Base-by-base conservation (phyloP, 371 early-diverging fungal genomes). In the Circinella minor region DNA sequence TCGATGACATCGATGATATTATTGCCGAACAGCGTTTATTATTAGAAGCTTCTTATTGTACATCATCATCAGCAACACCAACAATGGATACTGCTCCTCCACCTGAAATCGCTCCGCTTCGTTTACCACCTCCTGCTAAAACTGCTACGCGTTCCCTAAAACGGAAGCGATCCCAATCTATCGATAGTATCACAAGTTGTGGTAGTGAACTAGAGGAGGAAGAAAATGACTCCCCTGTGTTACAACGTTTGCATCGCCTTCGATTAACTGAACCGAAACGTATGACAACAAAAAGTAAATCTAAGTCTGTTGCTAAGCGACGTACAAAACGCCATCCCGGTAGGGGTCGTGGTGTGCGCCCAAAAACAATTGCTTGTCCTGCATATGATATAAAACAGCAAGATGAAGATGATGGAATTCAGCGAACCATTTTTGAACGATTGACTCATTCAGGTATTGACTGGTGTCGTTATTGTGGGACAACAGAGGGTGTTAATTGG, bases 401-500 rank as follows among this genome's bases (percentile, higher is more conserved):
- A 39, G 70, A 61, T 17, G 68, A 67, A 48, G 65, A 70, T 20
- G 70, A 70, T 37, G 70, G 61, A 48, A 59, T 61, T 5, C 55
- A 70, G 17, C 48, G 48, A 6, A 70, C 70, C 36, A 64, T 86
- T 18, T 88, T 80, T 69, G 82, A 88, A 46, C 69, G 71, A 4
- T 74, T 86, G 61, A 81, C 82, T 0, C 67, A 72, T 60, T 72
- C 68, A 8, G 81, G 81, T 11, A 69, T 86, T 48, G 85, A 90
- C 76, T 92, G 92, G 92, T 92, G 92, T 73, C 82, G 92, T 60
- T 92, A 92, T 73, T 92, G 92, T 73, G 92, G 92, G 47, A 90
- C 90, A 13, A 92, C 92, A 10, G 88, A 91, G 73, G 86, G 86
- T 14, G 87, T 89, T 37, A 91, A 91, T 77, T 92, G 91, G 90